These are phyloP conservation scores for Botrytis deweyae DNA, from an alignment of 2,329 filamentous ascomycete genomes.

Conservation along the genomic window DNA sequence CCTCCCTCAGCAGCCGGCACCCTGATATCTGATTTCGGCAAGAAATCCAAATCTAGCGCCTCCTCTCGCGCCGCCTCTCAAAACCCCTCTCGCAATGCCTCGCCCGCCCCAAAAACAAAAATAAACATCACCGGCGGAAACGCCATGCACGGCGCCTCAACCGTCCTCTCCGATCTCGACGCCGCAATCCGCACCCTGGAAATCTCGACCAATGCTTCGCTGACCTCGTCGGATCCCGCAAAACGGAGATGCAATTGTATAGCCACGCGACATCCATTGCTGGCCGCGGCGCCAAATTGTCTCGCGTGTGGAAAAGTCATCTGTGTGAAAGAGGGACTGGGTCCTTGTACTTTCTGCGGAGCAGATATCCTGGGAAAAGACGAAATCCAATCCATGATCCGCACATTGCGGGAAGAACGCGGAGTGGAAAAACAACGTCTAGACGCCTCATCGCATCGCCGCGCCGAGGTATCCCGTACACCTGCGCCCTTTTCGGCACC, in stretches of 20 bases:
- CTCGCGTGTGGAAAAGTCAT: conserved; percentile 91
- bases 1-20: conserved; percentile 68
- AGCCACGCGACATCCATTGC: conserved; percentile 80
- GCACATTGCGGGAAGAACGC: conserved; percentile 78
- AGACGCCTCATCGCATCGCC: conserved; percentile 69
- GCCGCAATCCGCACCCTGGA: conserved; percentile 87
- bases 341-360: conserved; percentile 89
- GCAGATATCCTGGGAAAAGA: conserved; percentile 66
- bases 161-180: conserved; percentile 67
- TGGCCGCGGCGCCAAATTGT: conserved; percentile 91
- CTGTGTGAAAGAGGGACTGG: conserved; percentile 89
- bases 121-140: conserved; percentile 72
- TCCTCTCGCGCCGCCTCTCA: conserved; percentile 49
- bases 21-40: conserved; percentile 75
- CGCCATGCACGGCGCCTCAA: conserved; percentile 79
- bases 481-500: conserved; percentile 59
- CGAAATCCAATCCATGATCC: conserved; percentile 84
- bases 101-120: conserved; percentile 54
- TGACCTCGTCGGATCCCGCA: conserved; percentile 48
- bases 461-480: conserved; percentile 61
- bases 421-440: conserved; percentile 82
- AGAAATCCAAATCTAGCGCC: conserved; percentile 52
- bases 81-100: conserved; percentile 45
- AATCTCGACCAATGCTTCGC: conserved; percentile 81
- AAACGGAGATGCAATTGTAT: conserved; percentile 82